Percentiles rank a stretch among this genome's conserved stretches.
Conservation (phyloP, 2,329 filamentous ascomycete species). For the Monascus ruber region DNA sequence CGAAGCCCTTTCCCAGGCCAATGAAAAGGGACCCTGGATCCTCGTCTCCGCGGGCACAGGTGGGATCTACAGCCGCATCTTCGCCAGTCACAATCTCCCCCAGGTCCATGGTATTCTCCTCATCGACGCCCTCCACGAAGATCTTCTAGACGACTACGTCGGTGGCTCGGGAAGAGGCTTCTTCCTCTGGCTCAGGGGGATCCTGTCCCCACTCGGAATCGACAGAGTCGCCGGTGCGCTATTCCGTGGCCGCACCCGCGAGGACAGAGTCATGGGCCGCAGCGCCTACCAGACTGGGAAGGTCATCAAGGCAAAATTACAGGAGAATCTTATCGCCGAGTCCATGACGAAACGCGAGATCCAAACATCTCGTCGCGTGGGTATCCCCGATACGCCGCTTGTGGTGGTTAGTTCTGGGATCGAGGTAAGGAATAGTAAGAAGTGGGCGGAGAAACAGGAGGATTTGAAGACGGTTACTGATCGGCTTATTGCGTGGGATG, state of each 20-base stretch:
- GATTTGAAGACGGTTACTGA: conserved; percentile 72
- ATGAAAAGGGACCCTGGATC: conserved; percentile 80
- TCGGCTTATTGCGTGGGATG: conserved; percentile 71
- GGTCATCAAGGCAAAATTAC: conserved; percentile 78
- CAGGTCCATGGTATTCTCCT: conserved; percentile 70
- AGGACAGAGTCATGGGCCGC: conserved; percentile 75
- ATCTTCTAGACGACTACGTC: conserved; percentile 54
- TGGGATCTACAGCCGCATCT: conserved; percentile 80
- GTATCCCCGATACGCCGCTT: conserved; percentile 62
- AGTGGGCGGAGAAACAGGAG: conserved; percentile 76
- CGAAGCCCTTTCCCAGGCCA: conserved; percentile 68
- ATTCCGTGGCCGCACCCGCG: conserved; percentile 65
- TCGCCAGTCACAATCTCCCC: conserved; percentile 68
- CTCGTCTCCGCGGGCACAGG: conserved; percentile 78
- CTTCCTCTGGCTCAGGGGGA: conserved; percentile 71
- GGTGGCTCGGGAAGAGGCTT: conserved; percentile 64
- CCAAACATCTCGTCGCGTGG: conserved; percentile 64
- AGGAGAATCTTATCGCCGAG: conserved; percentile 80
- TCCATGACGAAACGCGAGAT: conserved; percentile 79
- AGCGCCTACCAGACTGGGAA: conserved; percentile 70
- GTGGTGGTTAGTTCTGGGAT: conserved; percentile 74
- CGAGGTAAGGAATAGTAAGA: conserved; percentile 51
- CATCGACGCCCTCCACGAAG: conserved; percentile 82
- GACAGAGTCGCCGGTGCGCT: conserved; percentile 70
- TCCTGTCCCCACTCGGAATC: conserved; percentile 77